phyloP scores from a whole-genome alignment of 2,329 filamentous ascomycete species.

The Lachnellula subtilissima region DNA sequence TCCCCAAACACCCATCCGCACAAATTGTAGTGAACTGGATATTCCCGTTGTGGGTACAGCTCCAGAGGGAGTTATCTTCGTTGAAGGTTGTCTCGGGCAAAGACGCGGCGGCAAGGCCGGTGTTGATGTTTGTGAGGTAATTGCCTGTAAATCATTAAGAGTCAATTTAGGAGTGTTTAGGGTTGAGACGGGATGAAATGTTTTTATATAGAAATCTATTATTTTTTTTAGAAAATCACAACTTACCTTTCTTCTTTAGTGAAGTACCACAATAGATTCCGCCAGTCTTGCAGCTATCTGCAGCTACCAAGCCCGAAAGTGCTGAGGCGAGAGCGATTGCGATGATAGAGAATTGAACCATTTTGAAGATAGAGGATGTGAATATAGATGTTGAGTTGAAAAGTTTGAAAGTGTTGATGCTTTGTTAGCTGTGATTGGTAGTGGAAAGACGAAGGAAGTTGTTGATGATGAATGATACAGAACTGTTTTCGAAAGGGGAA shows the following conservation, averaged over 20 bases:
- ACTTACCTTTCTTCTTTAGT: neutral
- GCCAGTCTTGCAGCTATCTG: neutral
- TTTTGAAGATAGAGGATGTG: neutral
- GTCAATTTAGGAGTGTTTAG: neutral
- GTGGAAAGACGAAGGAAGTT: neutral
- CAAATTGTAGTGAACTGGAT: neutral
- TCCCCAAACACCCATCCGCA: neutral
- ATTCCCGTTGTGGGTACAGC: neutral
- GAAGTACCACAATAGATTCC: neutral
- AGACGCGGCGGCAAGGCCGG: neutral
- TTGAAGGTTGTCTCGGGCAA: neutral
- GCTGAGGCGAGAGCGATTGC: neutral
- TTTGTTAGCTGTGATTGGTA: neutral
- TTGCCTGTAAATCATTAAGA: neutral
- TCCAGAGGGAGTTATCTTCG: neutral
- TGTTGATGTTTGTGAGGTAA: neutral
- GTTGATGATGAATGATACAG: neutral
- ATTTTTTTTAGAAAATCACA: neutral
- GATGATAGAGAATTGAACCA: neutral
- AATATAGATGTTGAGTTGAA: neutral
- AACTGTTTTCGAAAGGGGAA: neutral
- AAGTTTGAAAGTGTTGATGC: neutral
- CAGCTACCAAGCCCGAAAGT: neutral
- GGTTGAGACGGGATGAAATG: neutral
- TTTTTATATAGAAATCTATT: neutral